Evolutionary conservation across 345 rosid species (phyloP).

Genomic region (Syzygium grande): DNA sequence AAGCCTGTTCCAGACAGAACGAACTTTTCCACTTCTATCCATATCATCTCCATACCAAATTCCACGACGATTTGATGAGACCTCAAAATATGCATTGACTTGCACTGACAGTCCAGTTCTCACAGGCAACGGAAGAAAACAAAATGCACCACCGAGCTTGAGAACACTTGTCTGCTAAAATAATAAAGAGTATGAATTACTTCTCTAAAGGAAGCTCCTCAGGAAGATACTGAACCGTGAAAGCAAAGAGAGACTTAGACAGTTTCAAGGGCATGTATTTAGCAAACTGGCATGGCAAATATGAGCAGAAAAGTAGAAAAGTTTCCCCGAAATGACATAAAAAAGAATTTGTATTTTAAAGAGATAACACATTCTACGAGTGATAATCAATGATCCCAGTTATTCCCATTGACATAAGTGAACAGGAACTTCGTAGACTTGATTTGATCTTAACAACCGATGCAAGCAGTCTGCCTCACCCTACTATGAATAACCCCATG

Average conservation of each 20-base stretch:
- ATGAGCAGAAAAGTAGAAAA: neutral
- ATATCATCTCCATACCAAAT: constrained; percentile 98
- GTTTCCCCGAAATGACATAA: neutral
- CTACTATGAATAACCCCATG: neutral
- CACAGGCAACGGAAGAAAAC: constrained; percentile 94
- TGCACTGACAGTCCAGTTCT: constrained; percentile 84
- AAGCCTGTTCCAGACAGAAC: constrained; percentile 90
- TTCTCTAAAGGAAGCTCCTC: constrained; percentile 1
- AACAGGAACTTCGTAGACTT: neutral
- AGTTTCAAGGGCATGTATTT: neutral
- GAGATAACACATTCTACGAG: neutral
- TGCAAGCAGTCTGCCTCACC: neutral
- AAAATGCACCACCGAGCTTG: constrained; percentile 84
- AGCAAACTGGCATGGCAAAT: neutral
- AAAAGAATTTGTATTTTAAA: neutral
- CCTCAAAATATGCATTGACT: constrained; percentile 93
- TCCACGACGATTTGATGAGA: constrained; percentile 93
- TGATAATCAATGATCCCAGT: neutral
- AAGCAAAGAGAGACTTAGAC: neutral
- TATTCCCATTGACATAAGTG: neutral
- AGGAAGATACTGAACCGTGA: constrained; percentile 4
- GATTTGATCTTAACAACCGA: neutral
- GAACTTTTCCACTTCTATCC: constrained; percentile 96
- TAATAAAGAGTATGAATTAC: neutral
- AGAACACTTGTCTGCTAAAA: constrained; percentile 49